Evolutionary conservation across 805 yeast genomes (phyloP), one percentile per base, ranked within the genome.

Genomic region (Millerago galiae): DNA sequence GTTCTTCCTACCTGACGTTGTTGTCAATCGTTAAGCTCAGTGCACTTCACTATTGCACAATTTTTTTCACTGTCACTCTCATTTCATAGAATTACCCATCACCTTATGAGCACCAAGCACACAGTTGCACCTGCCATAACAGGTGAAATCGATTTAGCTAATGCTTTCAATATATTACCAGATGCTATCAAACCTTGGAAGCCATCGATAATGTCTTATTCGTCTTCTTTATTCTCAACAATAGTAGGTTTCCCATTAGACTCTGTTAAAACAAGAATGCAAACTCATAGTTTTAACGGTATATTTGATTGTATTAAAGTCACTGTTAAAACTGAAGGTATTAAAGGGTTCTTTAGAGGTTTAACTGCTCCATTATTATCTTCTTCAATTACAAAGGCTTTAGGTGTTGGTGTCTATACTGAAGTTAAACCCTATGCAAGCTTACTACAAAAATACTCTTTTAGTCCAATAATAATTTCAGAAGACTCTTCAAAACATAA

Each of bases 261-360:
- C 58, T 82, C 93, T n/a, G 69, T 88, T 45, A 87, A 87, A 60
- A 88, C 95, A 0, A 68, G 95, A 46, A 80, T 84, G 79, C 96
- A 87, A 59, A 83, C 95, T 0, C 82, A 84, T 49, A 69, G 73
- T 41, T 86, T 77, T 62, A 64, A 65, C 13, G 71, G 75, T 39
- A 71, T 81, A 24, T 58, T 68, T 40, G 77, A 76, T 42, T 85
- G 95, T 56, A 64, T 82, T 15, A 54, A 55, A 29, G 63, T 70
- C 35, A 81, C 95, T 0, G 64, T 76, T 25, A 52, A 57, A 8
- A 59, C 66, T 9, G 95, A 84, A 54, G 95, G 95, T 0, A 31
- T 79, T 5, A 48, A 60, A 7, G 93, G 91, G 11, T 74, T 87
- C 46, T 88, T 80, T 57, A 65, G 95, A 45, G 96, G 95, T 4